Base-by-base conservation (phyloP, 441 rosid species). In the Croton laevigatus region DNA sequence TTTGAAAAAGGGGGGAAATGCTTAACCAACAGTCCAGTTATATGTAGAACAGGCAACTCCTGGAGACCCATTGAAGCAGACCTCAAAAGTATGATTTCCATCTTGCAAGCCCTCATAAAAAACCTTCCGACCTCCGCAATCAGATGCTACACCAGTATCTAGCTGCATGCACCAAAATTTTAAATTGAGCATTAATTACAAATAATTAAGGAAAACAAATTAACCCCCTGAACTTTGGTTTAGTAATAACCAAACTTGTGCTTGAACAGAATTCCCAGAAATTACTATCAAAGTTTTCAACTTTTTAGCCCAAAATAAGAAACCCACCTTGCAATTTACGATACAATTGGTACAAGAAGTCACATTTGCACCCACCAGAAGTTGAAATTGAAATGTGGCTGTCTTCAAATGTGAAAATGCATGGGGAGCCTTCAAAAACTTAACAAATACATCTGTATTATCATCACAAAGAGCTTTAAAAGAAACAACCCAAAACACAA, bases 1-100 rank as follows among this genome's bases (percentile, higher is more conserved):
- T 20, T 49, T 32, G 67, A 71, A 80, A 78, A 62, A 38, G 63
- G 73, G 82, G 76, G 32, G 68, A 54, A 73, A 62, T 75, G 86
- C 70, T 70, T 89, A 69, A 94, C 99, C 99, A 80, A 90, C 84
- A 75, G 83, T 81, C 99, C 98, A 92, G 73, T 85, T 81, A 72
- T 89, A 88, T 71, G 37, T 73, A 69, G 78, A 75, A 76, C 97
- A 94, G 86, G 79, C 86, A 81, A 64, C 70, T 82, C 81, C 83
- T 70, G 57, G 80, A 73, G 81, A 70, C 73, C 80, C 82, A 62
- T 83, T 81, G 71, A 74, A 44, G 75, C 99, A 89, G 78, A 94
- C 92, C 83, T 79, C 82, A 80, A 92, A 89, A 59, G 89, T 76
- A 81, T 94, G 98, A 51, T 79, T 82, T 23, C 99, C 97, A 8